Evolutionary conservation across 176 grass and related monocot species (phyloP).

Genomic region (Raddia distichophylla): DNA sequence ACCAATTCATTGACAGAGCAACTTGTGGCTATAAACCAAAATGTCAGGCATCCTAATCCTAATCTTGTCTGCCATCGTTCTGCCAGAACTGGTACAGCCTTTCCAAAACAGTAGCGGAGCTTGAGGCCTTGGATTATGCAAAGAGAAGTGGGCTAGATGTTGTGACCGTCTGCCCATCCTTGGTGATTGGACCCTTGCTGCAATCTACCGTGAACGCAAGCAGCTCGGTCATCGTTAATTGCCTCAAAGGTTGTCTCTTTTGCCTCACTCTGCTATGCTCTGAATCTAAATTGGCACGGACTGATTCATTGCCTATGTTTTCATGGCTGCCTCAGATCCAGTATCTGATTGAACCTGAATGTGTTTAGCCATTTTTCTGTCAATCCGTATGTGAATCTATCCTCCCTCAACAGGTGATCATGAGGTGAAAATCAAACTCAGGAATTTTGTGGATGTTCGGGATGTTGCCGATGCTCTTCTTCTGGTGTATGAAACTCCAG

Average conservation of each 20-base stretch:
- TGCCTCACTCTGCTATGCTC: background rate
- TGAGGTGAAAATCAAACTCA: conserved; percentile 38
- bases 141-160: conserved; percentile 51
- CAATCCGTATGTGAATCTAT: background rate
- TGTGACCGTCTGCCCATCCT: conserved; percentile 59
- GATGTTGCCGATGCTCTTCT: conserved; percentile 71
- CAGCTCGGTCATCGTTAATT: conserved; percentile 55
- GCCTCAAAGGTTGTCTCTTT: conserved; percentile 52
- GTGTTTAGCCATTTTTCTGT: background rate
- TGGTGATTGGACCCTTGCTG: conserved; percentile 61
- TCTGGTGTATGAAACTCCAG: conserved; percentile 66
- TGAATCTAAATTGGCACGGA: background rate
- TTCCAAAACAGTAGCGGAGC: conserved; percentile 61
- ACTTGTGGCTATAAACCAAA: too few relatives aligned
- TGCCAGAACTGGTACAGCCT: conserved; percentile 69
- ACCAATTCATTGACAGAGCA: too few relatives aligned
- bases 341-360: background rate
- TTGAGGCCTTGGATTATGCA: conserved; percentile 54
- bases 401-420: conserved; percentile 14
- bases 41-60: background rate
- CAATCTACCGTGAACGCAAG: conserved; percentile 70
- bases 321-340: background rate
- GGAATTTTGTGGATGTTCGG: conserved; percentile 64
- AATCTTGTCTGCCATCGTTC: background rate
- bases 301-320: background rate